Base-by-base conservation (phyloP, 1,139 yeast genomes). In the Zygosaccharomyces pseudobailii region DNA sequence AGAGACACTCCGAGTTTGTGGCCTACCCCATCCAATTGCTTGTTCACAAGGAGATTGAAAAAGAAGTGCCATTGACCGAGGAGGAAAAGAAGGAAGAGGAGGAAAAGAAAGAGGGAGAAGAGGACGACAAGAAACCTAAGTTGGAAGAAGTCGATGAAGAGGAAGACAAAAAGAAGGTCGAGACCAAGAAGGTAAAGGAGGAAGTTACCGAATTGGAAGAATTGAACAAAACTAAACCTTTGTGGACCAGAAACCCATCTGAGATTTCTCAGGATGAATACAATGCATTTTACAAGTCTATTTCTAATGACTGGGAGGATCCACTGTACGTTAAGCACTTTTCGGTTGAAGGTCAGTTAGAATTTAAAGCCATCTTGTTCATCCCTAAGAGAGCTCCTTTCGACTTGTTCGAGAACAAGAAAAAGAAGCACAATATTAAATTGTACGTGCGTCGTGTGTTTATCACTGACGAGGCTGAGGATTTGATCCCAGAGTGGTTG, bases 301-400 rank as follows among this genome's bases (percentile, higher is more conserved):
- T 94, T 68, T 90, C 98, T 50, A 94, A 94, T 75, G 99, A 94
- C 75, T 94, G 98, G 98, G 98, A 92, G 79, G 98, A 92, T 72
- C 99, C 97, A 75, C 83, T 92, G 71, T 97, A 97, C 60, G 97
- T 92, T 63, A 94, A 94, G 83, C 99, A 94, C 78, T 94, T 94
- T 79, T 88, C 97, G 48, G 99, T 94, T 70, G 99, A 94, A 79
- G 99, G 99, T 82, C 98, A 94, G 79, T 84, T 94, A 67, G 99
- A 94, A 78, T 94, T 94, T 83, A 89, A 87, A 79, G 97, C 98
- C 56, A 92, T 94, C 69, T 80, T 94, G 67, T 94, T 88, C 71
- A 82, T 94, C 74, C 99, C 99, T 74, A 89, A 87, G 81, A 89
- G 98, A 79, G 97, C 99, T 65, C 98, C 99, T 73, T 88, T 92